Evolutionary conservation across 2,329 filamentous ascomycete genomes (phyloP).

Genomic region (Alternaria sp.): DNA sequence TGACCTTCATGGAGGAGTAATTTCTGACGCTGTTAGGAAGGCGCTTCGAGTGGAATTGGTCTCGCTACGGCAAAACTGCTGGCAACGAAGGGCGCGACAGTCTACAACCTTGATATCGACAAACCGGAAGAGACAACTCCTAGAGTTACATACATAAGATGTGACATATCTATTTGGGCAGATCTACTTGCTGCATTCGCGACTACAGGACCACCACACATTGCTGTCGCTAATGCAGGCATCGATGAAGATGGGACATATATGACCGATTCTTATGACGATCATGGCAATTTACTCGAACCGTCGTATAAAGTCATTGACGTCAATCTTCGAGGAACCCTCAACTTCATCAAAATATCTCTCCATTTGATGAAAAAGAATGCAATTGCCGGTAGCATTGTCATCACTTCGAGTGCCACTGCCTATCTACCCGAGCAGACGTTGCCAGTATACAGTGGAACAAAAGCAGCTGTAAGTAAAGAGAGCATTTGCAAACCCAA

Average conservation of each 20-base stretch:
- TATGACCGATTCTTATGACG: constrained; percentile 41
- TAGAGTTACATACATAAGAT: not conserved
- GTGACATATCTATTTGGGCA: not conserved
- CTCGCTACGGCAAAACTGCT: not conserved
- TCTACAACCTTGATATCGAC: not conserved
- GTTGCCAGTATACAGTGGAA: constrained; percentile 47
- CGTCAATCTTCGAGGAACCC: constrained; percentile 44
- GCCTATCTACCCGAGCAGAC: constrained; percentile 51
- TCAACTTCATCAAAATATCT: constrained; percentile 50
- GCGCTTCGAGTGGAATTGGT: not conserved
- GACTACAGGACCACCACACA: constrained; percentile 20
- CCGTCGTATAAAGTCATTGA: constrained; percentile 44
- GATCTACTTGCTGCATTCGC: not conserved
- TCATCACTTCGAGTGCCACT: constrained; percentile 52
- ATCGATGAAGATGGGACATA: constrained; percentile 43
- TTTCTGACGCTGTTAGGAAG: not conserved
- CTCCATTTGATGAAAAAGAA: constrained; percentile 35
- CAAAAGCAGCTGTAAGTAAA: constrained; percentile 42
- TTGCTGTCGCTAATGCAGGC: constrained; percentile 50
- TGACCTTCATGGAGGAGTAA: too few relatives aligned
- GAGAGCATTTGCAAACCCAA: constrained; percentile 36
- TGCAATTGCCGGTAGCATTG: constrained; percentile 42
- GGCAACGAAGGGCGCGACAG: not conserved
- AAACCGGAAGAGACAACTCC: not conserved
- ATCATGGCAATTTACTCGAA: constrained; percentile 37